phyloP scores from a whole-genome alignment of 2,329 filamentous ascomycete genomes.

The Blastomyces parvus region DNA sequence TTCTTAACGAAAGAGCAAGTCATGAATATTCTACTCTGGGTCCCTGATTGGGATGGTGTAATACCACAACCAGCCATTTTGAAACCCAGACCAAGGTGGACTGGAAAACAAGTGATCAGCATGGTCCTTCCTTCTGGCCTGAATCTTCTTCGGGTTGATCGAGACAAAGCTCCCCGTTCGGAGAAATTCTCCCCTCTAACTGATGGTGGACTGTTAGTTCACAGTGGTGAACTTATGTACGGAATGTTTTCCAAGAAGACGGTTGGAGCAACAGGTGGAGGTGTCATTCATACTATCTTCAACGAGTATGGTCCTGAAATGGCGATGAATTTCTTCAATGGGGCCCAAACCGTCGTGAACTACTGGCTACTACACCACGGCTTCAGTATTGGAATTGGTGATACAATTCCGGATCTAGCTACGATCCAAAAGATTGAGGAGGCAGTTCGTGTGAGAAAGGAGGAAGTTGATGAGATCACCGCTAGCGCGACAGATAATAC shows the following conservation, averaged over 20 bases:
- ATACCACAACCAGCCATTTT: constrained; percentile 89
- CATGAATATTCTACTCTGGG: constrained; percentile 96
- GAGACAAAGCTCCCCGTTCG: constrained; percentile 48
- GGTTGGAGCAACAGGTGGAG: constrained; percentile 78
- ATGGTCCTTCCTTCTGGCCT: constrained; percentile 82
- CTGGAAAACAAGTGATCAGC: constrained; percentile 94
- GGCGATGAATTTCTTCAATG: constrained; percentile 92
- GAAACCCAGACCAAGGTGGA: constrained; percentile 89
- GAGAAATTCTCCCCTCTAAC: constrained; percentile 52
- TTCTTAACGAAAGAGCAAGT: constrained; percentile 85
- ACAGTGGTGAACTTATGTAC: constrained; percentile 80
- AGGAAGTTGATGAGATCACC: constrained; percentile 66
- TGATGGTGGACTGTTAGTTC: constrained; percentile 73
- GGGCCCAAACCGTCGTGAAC: constrained; percentile 85
- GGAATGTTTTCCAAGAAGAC: constrained; percentile 89
- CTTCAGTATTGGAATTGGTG: constrained; percentile 96
- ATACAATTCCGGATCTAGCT: constrained; percentile 80
- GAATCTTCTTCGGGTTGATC: constrained; percentile 59
- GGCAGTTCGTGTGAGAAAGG: constrained; percentile 73
- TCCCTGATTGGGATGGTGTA: constrained; percentile 92
- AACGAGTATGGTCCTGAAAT: constrained; percentile 83
- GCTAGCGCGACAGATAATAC: constrained; percentile 70
- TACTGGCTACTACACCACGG: constrained; percentile 97
- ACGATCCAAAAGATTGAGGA: constrained; percentile 79
- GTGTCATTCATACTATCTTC: constrained; percentile 91